A percentile compares a stretch with the other conserved stretches of the same genome.
phyloP scores from a whole-genome alignment of 148 eudicot genomes.

The Fallopia convolvulus region DNA sequence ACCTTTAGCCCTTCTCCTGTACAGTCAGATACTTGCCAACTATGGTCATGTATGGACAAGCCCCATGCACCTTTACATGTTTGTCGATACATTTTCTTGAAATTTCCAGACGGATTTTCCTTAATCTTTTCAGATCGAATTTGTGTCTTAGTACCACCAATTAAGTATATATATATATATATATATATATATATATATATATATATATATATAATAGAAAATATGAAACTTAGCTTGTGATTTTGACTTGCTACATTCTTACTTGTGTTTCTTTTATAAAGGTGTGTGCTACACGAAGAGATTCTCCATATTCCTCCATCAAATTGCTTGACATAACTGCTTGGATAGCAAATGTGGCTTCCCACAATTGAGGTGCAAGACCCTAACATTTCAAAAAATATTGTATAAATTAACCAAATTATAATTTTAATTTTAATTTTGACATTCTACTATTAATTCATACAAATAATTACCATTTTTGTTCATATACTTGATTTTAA shows the following conservation, averaged over 20 bases:
- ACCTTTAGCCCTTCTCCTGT: slow-evolving; percentile 67
- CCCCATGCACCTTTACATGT: slow-evolving; percentile 60
- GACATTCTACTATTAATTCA: no score
- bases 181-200: no score
- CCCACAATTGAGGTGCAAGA: slow-evolving; percentile 53
- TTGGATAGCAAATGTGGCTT: slow-evolving; percentile 37
- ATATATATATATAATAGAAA: no score
- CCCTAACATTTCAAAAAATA: slow-evolving; percentile 15
- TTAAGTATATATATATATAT: no score
- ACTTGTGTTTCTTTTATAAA: slow-evolving; percentile 53
- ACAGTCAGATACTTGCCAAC: slow-evolving; percentile 72
- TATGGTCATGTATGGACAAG: slow-evolving; percentile 60
- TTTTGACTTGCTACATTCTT: not conserved
- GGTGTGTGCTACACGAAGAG: slow-evolving; percentile 35
- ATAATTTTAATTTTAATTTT: not conserved
- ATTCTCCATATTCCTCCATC: slow-evolving; percentile 25
- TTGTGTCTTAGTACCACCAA: not conserved
- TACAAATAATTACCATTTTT: no score
- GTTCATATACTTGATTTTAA: not conserved
- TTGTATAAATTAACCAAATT: not conserved
- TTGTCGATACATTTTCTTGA: slow-evolving; percentile 42
- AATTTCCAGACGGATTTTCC: slow-evolving; percentile 50
- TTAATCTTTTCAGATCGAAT: slow-evolving; percentile 18
- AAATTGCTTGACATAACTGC: slow-evolving; percentile 33
- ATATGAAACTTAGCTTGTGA: no score